Evolutionary conservation across 805 yeast genomes (phyloP).

Genomic region (Candida qinlingensis): DNA sequence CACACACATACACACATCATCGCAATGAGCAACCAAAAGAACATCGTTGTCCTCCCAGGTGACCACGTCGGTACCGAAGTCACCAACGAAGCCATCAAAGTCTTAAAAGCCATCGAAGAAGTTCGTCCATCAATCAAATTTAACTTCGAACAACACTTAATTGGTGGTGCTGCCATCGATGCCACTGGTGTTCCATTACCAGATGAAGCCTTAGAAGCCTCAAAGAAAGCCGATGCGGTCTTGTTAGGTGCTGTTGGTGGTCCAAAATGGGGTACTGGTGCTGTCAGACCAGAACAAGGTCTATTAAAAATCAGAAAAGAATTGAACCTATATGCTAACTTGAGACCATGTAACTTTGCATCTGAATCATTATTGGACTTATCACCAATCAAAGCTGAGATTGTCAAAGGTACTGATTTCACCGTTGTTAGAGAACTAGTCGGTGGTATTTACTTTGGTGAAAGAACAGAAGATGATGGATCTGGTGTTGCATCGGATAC

Average conservation of each 20-base stretch:
- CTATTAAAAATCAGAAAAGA: conserved; percentile 91
- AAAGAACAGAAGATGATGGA: conserved; percentile 87
- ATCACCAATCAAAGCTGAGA: conserved; percentile 81
- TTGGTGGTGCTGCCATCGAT: conserved; percentile 98
- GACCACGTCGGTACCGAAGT: conserved; percentile 96
- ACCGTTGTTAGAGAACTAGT: conserved; percentile 93
- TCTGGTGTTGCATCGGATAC: conserved; percentile 88
- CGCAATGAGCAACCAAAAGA: conserved; percentile 36
- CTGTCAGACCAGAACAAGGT: conserved; percentile 97
- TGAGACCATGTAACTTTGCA: conserved; percentile 94
- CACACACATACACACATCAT: neutral
- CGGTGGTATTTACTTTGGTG: conserved; percentile 98
- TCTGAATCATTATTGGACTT: conserved; percentile 77
- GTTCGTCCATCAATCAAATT: conserved; percentile 55
- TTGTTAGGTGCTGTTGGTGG: conserved; percentile 98
- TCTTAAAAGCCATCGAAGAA: conserved; percentile 69
- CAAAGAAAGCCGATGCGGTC: conserved; percentile 91
- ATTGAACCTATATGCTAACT: conserved; percentile 87
- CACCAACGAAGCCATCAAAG: conserved; percentile 86
- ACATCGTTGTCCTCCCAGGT: conserved; percentile 86
- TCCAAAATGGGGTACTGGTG: conserved; percentile 98
- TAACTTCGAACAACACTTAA: conserved; percentile 75
- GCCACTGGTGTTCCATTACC: conserved; percentile 92
- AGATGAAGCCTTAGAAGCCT: conserved; percentile 74
- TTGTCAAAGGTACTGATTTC: conserved; percentile 87